Percentiles rank a stretch among this genome's conserved stretches.
These are phyloP conservation scores for Aureobasidium pullulans DNA, from an alignment of 2,329 filamentous ascomycete genomes.

Conservation along the genomic window DNA sequence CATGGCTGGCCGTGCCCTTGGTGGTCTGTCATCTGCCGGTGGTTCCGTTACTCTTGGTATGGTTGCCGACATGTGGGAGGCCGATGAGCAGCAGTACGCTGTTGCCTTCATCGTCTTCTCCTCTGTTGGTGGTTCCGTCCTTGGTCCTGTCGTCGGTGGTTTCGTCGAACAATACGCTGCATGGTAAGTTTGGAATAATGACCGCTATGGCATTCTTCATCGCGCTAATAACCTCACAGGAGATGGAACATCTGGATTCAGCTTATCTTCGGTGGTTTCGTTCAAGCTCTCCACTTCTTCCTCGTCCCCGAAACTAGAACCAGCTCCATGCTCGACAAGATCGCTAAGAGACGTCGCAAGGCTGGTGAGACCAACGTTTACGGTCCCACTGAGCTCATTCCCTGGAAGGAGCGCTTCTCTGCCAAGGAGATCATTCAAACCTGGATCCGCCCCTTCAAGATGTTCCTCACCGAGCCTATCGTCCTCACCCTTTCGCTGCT, in stretches of 20 bases:
- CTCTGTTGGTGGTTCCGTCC: conserved; percentile 30
- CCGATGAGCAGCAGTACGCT: conserved; percentile 54
- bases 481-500: conserved; percentile 64
- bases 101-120: conserved; percentile 52
- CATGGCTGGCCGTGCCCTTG: conserved; percentile 41
- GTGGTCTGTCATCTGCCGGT: conserved; percentile 56
- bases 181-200: conserved; percentile 42
- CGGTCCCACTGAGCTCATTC: conserved; percentile 65
- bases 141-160: conserved; percentile 31
- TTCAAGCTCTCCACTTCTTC: conserved; percentile 53
- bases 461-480: conserved; percentile 72
- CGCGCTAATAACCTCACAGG: not conserved
- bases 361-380: conserved; percentile 56
- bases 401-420: conserved; percentile 33
- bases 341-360: conserved; percentile 67
- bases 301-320: conserved; percentile 74
- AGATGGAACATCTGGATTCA: conserved; percentile 83
- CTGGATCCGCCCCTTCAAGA: conserved; percentile 62
- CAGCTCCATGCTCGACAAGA: conserved; percentile 70
- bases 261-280: conserved; percentile 67
- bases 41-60: conserved; percentile 60
- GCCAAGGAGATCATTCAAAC: conserved; percentile 43
- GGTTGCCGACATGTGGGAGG: conserved; percentile 57
- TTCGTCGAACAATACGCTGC: conserved; percentile 37
- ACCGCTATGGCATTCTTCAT: no score